These are phyloP conservation scores for Mucor mucedo DNA, from an alignment of 371 early-diverging fungal species.

Conservation along the genomic window DNA sequence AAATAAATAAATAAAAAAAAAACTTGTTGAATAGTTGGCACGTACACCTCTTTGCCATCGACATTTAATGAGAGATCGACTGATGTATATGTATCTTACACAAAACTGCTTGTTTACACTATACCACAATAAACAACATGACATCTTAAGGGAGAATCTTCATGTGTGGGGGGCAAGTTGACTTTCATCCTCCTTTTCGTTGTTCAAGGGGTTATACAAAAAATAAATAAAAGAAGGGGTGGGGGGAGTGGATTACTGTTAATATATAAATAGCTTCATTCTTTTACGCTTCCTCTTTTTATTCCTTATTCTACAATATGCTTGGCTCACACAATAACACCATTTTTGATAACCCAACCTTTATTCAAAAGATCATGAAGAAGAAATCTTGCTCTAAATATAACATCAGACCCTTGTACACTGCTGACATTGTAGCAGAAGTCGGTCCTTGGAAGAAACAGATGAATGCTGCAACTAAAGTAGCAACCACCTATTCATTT, in stretches of 20 bases:
- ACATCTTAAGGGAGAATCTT: no score
- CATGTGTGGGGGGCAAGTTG: background rate
- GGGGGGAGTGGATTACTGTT: constrained; percentile 3
- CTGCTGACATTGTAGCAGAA: constrained; percentile 21
- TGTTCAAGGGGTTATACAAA: no score
- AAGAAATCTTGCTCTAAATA: constrained; percentile 22
- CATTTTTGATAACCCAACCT: constrained; percentile 27
- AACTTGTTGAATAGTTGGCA: constrained; percentile 25
- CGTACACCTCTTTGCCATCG: background rate
- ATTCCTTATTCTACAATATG: constrained; percentile 9
- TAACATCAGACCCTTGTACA: constrained; percentile 21
- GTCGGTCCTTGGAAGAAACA: constrained; percentile 15
- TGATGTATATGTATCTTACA: background rate
- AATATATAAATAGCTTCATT: constrained; percentile 12
- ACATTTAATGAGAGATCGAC: constrained; percentile 7
- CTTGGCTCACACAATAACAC: constrained; percentile 8
- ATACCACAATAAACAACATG: background rate
- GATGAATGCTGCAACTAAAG: constrained; percentile 13
- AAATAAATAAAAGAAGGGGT: background rate
- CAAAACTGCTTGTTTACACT: background rate
- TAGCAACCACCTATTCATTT: constrained; percentile 3
- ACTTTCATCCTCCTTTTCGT: no score
- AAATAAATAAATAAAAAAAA: constrained; percentile 3
- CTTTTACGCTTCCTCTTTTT: background rate
- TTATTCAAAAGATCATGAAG: constrained; percentile 29